Percentiles rank a stretch among this genome's conserved stretches.
These are phyloP conservation scores for Stagonosporopsis tanaceti DNA, from an alignment of 2,329 filamentous ascomycete genomes.

Conservation along the genomic window DNA sequence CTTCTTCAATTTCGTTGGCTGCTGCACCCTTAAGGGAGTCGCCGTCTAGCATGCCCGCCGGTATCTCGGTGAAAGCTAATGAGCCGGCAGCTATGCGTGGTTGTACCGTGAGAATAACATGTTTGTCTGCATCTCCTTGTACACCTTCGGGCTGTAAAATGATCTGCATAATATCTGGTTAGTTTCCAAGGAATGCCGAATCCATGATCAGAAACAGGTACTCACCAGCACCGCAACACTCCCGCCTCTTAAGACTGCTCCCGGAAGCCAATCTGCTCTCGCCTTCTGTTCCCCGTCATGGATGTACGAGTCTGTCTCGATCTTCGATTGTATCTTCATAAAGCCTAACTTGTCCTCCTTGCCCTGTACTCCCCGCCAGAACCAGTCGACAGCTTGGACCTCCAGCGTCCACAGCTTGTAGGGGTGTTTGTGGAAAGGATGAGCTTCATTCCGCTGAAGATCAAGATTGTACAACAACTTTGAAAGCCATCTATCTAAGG, in stretches of 20 bases:
- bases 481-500: conserved; percentile 63
- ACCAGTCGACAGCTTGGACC: conserved; percentile 64
- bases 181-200: background rate
- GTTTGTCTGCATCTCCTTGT: conserved; percentile 48
- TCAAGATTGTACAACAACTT: conserved; percentile 59
- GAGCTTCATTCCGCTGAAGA: conserved; percentile 54
- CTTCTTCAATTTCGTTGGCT: conserved; percentile 65
- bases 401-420: conserved; percentile 62
- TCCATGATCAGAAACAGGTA: background rate
- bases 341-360: conserved; percentile 58
- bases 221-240: conserved; percentile 65
- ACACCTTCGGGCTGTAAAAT: conserved; percentile 61
- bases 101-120: conserved; percentile 64
- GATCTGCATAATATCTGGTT: conserved; percentile 53
- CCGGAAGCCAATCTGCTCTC: conserved; percentile 58
- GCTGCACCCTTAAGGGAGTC: conserved; percentile 63
- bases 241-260: conserved; percentile 64
- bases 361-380: conserved; percentile 46
- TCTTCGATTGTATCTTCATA: conserved; percentile 62
- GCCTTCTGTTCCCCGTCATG: conserved; percentile 21
- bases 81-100: conserved; percentile 65
- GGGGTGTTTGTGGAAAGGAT: conserved; percentile 61
- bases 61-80: conserved; percentile 64
- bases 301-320: conserved; percentile 59
- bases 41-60: conserved; percentile 68